Conservation (phyloP, 805 yeast species). For the Ogataea philodendri region DNA sequence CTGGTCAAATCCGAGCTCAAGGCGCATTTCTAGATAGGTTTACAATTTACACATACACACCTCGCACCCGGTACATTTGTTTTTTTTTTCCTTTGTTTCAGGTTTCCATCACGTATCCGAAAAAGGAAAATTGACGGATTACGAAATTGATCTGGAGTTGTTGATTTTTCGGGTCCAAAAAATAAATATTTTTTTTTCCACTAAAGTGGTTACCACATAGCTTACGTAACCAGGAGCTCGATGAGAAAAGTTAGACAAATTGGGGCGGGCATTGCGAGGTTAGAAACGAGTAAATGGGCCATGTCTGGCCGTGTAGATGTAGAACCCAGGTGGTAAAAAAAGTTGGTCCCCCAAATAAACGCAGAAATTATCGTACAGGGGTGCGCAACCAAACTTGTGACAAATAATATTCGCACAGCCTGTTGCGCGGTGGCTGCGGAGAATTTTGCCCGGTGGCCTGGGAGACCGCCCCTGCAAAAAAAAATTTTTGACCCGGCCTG, state of each 20-base stretch:
- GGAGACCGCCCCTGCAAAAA: conserved; percentile 11
- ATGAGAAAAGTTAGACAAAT: no score
- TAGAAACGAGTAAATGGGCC: no score
- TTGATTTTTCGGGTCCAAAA: conserved; percentile 6
- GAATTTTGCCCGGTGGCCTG: conserved; percentile 5
- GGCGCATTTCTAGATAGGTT: conserved; percentile 10
- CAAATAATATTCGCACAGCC: conserved; percentile 1
- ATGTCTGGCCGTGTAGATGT: no score
- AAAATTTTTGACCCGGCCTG: conserved; percentile 13
- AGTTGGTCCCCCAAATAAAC: no score
- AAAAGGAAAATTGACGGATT: conserved; percentile 23
- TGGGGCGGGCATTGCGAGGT: no score
- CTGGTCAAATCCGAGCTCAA: conserved; percentile 4
- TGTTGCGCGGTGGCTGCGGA: conserved; percentile 6
- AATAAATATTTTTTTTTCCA: conserved; percentile 2
- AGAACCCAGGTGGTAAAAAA: no score
- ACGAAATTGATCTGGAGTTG: conserved; percentile 13
- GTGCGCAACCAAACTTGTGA: conserved; percentile 3
- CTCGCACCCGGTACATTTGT: conserved; percentile 20
- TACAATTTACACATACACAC: conserved; percentile 4
- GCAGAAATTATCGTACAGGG: no score
- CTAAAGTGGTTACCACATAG: not conserved
- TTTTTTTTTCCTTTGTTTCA: not conserved
- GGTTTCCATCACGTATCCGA: conserved; percentile 12
- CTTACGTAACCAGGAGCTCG: no score